A percentile compares a stretch with the other conserved stretches of the same genome.
phyloP scores from a whole-genome alignment of 345 rosid genomes.

The Eutrema yunnanense region DNA sequence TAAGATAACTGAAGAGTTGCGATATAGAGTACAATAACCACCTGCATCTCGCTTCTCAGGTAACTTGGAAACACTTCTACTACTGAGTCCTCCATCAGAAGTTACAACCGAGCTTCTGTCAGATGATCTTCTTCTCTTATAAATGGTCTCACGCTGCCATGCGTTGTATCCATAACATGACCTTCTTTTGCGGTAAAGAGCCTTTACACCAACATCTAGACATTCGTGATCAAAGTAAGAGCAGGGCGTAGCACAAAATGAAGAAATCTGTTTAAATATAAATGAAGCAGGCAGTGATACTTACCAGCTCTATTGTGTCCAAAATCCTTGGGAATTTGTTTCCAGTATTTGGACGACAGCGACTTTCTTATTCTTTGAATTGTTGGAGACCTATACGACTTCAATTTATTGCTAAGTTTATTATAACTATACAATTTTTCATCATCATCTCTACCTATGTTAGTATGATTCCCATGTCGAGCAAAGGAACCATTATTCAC shows the following conservation, averaged over 20 bases:
- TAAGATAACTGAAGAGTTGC: conserved; percentile 5
- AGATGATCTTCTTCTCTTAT: conserved; percentile 61
- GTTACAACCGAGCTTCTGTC: conserved; percentile 51
- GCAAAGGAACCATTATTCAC: conserved; percentile 43
- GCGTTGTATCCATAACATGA: conserved; percentile 40
- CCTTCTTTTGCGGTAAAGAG: conserved; percentile 59
- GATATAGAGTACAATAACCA: conserved; percentile 11
- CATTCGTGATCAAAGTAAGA: conserved; percentile 6
- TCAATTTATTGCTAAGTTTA: conserved; percentile 48
- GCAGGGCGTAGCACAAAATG: background rate
- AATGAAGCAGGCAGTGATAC: conserved; percentile 12
- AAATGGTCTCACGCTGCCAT: conserved; percentile 38
- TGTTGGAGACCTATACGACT: conserved; percentile 57
- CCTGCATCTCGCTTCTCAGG: conserved; percentile 42
- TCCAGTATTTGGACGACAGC: conserved; percentile 75
- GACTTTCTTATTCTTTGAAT: conserved; percentile 70
- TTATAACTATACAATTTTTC: conserved; percentile 57
- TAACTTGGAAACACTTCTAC: conserved; percentile 80
- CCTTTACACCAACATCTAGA: conserved; percentile 50
- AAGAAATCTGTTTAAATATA: background rate
- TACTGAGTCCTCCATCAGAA: conserved; percentile 71
- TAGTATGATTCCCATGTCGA: conserved; percentile 48
- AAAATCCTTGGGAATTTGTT: conserved; percentile 57
- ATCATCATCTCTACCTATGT: conserved; percentile 74
- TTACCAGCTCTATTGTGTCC: conserved; percentile 62